Base-by-base conservation (phyloP, 106 monocot species). In the Apostasia shenzhenica region DNA sequence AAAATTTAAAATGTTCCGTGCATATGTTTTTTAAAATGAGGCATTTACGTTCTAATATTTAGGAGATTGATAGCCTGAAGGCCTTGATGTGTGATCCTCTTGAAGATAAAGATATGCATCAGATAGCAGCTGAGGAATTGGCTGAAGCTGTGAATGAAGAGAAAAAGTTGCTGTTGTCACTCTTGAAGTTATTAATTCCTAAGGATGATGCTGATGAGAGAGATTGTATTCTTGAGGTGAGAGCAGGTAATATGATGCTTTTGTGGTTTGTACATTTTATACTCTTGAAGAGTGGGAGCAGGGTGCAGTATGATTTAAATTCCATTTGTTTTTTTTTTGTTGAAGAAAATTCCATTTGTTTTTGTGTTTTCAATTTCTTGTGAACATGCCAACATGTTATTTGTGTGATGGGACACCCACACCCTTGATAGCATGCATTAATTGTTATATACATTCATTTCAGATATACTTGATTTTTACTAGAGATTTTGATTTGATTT, bases 121-220 rank as follows among this genome's bases (percentile, higher is more conserved):
- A 85, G 8, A 82, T 97, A 84, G 89, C 89, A 53, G 67, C 67
- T 73, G 87, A 90, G 68, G 97, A 97, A 74, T 68, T 97, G 52
- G 51, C 44, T 60, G 62, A 80, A 52, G 89, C 89, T 68, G 5
- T 81, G 46, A 82, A 78, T 57, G 79, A 89, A 59, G 82, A 97
- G 73, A 89, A 81, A 54, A 75, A 45, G 7, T 76, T 92, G 66
- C 85, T 85, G 13, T 43, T 81, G 74, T 49, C 52, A 41, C 73
- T 97, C 47, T 86, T 97, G 47, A 89, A 85, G 75, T 73, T 75
- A 63, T 73, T 97, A 59, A 86, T 97, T 58, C 97, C 97, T 10
- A 97, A 87, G 64, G 97, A 97, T 86, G 92, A 97, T 75, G 97
- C 92, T 49, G 92, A 97, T 81, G 92, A 89, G 64, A 87, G 81